Conservation (phyloP, 345 rosid genomes). For the Alliaria petiolata region DNA sequence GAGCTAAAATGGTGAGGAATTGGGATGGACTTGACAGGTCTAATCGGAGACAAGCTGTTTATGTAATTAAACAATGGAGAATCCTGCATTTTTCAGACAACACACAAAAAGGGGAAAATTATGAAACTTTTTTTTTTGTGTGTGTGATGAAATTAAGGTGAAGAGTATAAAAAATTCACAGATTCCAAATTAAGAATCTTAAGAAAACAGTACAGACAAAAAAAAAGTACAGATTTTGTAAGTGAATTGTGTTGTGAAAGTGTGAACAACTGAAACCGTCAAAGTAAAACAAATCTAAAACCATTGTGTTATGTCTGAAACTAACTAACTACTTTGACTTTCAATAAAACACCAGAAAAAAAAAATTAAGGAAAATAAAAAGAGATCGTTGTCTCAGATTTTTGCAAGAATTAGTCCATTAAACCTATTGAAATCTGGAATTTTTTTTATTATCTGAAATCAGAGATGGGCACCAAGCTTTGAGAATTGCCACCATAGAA, state of each 20-base stretch:
- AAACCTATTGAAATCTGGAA: not conserved
- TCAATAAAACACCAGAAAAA: too few species aligned
- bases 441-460: too few species aligned
- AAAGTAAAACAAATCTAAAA: constrained; percentile 8
- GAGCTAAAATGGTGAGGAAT: constrained; percentile 66
- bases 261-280: not conserved
- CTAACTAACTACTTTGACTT: constrained; percentile 11
- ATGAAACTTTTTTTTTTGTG: not conserved
- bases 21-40: constrained; percentile 63
- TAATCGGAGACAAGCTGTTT: constrained; percentile 92
- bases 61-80: constrained; percentile 91
- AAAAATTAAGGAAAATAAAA: not conserved
- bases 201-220: not conserved
- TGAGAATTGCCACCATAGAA: not conserved
- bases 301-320: not conserved
- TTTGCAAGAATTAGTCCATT: not conserved
- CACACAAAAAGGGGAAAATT: not conserved
- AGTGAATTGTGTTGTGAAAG: not conserved
- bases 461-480: not conserved
- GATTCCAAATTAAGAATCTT: constrained; percentile 6
- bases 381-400: not conserved
- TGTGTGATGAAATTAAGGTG: not conserved
- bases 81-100: constrained; percentile 54
- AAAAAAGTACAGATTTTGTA: not conserved
- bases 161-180: not conserved